Percentiles rank a stretch among this genome's conserved stretches.
phyloP scores from a whole-genome alignment of 2,329 filamentous ascomycete genomes.

The Seiridium unicorne region DNA sequence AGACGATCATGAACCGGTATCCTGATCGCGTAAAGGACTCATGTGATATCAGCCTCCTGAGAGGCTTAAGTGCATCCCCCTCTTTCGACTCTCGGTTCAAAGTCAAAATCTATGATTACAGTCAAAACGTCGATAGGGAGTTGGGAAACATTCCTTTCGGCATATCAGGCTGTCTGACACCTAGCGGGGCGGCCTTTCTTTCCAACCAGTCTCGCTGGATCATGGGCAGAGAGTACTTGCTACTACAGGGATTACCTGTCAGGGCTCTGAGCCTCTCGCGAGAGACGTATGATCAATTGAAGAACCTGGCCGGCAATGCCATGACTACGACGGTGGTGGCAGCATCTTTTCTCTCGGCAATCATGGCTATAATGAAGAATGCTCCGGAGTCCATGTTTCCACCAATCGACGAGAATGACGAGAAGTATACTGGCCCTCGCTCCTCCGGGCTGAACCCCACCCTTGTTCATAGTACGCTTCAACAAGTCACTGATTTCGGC shows the following conservation, averaged over 20 bases:
- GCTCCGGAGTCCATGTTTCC: neutral
- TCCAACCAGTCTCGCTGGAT: conserved; percentile 60
- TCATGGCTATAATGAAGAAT: conserved; percentile 36
- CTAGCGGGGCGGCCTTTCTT: conserved; percentile 59
- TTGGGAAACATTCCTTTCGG: conserved; percentile 48
- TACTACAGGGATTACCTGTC: conserved; percentile 67
- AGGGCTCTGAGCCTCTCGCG: conserved; percentile 61
- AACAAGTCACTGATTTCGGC: neutral
- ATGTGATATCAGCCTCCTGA: conserved; percentile 61
- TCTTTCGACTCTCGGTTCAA: conserved; percentile 50
- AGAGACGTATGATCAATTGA: conserved; percentile 60
- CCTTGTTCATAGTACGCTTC: neutral
- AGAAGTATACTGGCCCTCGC: neutral
- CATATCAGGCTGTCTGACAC: conserved; percentile 66
- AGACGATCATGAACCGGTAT: conserved; percentile 38
- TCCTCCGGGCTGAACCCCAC: neutral
- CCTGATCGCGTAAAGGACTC: conserved; percentile 63
- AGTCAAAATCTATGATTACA: conserved; percentile 57
- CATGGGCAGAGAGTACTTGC: conserved; percentile 60
- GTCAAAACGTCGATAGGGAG: conserved; percentile 69
- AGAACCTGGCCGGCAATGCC: conserved; percentile 75
- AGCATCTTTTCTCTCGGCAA: conserved; percentile 55
- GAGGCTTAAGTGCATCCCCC: conserved; percentile 31
- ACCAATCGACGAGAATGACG: neutral
- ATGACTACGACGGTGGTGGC: conserved; percentile 76